Evolutionary conservation across 306 rosid species (phyloP), one percentile per base, ranked within the genome.

Genomic region (Lagenaria siceraria): DNA sequence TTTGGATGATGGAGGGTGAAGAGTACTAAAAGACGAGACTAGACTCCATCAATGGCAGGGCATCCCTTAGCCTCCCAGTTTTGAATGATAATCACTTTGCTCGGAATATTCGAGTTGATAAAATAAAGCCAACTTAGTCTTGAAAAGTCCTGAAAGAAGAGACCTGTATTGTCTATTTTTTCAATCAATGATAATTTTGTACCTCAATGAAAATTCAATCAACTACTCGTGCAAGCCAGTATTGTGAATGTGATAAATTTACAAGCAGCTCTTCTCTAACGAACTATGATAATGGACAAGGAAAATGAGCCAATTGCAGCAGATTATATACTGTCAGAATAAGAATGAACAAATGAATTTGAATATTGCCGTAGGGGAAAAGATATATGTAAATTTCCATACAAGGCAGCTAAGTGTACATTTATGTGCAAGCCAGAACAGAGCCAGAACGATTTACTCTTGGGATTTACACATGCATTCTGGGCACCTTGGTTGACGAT

Each of bases 401-500:
- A 43, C 12, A 31, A 65, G 51, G 73, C 31, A 19, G 25, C 38
- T 33, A 10, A 38, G 52, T 7, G 7, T 10, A 54, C 19, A 70
- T 14, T 42, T 24, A 36, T 65, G 40, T 61, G 40, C 68, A 61
- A 61, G 42, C 68, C 38, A 61, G 38, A 27, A 31, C 2, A 19
- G 63, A 58, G 33, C 33, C 33, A 29, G 33, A 29, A 29, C 3
- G 3, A 29, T 29, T 29, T 29, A 7, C 66, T 7, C 42, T 63
- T 65, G 85, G 27, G 81, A 82, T 88, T 82, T 89, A 82, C 98
- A 90, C 98, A 95, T 95, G 83, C 98, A 95, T 48, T 89, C 88
- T 4, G 81, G 85, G 79, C 92, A 84, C 79, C 90, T 83, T 40
- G 98, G 98, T 56, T 89, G 87, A 61, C 93, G 82, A 81, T 95